Evolutionary conservation across 2,329 filamentous ascomycete genomes (phyloP).

Genomic region (Fusarium caatingaense): DNA sequence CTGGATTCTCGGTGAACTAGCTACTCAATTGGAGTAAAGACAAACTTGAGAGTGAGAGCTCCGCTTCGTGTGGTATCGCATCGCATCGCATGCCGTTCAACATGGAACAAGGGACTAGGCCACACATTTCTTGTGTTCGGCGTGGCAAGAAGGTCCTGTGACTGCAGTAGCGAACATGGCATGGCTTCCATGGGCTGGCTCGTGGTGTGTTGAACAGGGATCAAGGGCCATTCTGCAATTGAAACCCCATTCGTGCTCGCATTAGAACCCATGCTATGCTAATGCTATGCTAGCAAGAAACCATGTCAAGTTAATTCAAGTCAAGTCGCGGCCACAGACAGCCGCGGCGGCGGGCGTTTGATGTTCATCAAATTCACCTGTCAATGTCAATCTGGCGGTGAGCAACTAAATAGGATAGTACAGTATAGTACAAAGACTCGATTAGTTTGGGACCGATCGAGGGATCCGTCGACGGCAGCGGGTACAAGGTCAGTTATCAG

Average conservation of each 20-base stretch:
- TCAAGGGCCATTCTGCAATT: conserved; percentile 41
- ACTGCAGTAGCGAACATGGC: conserved; percentile 39
- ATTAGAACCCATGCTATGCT: conserved; percentile 23
- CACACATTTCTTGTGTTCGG: conserved; percentile 41
- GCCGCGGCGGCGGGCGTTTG: conserved; percentile 40
- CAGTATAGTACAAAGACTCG: conserved; percentile 15
- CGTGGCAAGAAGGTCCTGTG: conserved; percentile 47
- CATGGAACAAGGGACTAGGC: conserved; percentile 21
- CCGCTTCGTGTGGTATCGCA: conserved; percentile 16
- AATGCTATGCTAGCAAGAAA: conserved; percentile 21
- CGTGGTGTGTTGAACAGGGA: conserved; percentile 47
- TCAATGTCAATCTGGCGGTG: conserved; percentile 44
- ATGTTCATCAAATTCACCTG: conserved; percentile 35
- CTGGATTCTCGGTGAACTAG: conserved; percentile 46
- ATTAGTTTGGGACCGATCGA: conserved; percentile 39
- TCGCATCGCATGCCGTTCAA: conserved; percentile 22
- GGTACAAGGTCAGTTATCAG: conserved; percentile 14
- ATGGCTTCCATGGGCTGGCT: conserved; percentile 35
- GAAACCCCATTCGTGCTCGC: conserved; percentile 46
- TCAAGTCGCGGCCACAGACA: conserved; percentile 17
- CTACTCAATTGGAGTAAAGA: conserved; percentile 41
- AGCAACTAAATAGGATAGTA: conserved; percentile 20
- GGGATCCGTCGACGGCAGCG: conserved; percentile 32
- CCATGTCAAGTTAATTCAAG: conserved; percentile 20
- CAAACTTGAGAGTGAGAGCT: conserved; percentile 9